A percentile compares a stretch with the other conserved stretches of the same genome.
phyloP scores from a whole-genome alignment of 2,329 filamentous ascomycete genomes.

The Pseudopithomyces maydicus region DNA sequence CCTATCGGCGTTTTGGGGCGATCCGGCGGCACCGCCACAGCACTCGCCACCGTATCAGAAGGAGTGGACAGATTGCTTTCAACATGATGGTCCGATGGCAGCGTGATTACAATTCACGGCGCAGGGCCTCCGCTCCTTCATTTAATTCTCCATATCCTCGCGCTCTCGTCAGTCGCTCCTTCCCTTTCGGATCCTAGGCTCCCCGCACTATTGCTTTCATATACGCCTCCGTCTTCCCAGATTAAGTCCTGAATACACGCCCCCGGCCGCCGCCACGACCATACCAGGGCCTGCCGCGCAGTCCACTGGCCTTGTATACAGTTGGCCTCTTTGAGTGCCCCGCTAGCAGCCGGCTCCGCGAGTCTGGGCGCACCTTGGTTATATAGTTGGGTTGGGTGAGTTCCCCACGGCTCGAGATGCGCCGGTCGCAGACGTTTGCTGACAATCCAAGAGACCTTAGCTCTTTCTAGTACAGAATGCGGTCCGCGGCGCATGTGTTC shows the following conservation, averaged over 20 bases:
- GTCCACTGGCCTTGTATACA: constrained; percentile 33
- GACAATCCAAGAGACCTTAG: constrained; percentile 27
- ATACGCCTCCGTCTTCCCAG: constrained; percentile 22
- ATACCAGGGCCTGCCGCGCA: constrained; percentile 21
- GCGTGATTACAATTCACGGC: constrained; percentile 35
- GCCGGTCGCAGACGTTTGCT: constrained; percentile 41
- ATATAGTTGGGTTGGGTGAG: constrained; percentile 33
- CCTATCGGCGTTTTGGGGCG: constrained; percentile 13
- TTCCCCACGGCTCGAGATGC: constrained; percentile 17
- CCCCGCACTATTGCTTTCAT: constrained; percentile 27
- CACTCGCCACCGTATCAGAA: constrained; percentile 17
- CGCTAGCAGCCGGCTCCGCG: constrained; percentile 26
- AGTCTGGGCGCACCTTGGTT: constrained; percentile 15
- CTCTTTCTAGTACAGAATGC: constrained; percentile 49
- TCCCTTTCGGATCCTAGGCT: constrained; percentile 15
- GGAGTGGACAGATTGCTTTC: constrained; percentile 39
- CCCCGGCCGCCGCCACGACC: constrained; percentile 25
- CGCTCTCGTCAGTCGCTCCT: constrained; percentile 17
- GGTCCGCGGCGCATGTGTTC: constrained; percentile 60
- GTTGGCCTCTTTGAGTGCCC: constrained; percentile 45
- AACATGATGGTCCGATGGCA: constrained; percentile 32
- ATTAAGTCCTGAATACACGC: constrained; percentile 24
- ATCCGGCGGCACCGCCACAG: constrained; percentile 6
- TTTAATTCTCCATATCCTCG: constrained; percentile 23
- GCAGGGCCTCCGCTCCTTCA: constrained; percentile 12